A percentile compares a stretch with the other conserved stretches of the same genome.
These are phyloP conservation scores for Piromyces finnis DNA, from an alignment of 192 early-diverging fungal species.

Conservation along the genomic window DNA sequence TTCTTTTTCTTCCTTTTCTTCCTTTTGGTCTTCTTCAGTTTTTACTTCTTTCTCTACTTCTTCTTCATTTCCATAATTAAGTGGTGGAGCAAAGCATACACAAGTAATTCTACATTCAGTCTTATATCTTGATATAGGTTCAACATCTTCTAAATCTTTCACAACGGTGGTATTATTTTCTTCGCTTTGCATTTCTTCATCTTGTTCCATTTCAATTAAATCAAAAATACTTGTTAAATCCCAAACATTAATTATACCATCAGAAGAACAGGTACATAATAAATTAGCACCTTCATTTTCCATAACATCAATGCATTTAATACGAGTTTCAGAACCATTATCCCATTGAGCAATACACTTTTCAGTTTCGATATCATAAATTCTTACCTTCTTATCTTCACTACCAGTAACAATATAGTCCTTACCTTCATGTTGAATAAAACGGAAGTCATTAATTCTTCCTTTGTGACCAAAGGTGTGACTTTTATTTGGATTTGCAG, in stretches of 20 bases:
- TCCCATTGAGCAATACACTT: conserved; percentile 18
- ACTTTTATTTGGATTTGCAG: conserved; percentile 3
- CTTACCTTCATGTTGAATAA: conserved; percentile 7
- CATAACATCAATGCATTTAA: conserved; percentile 15
- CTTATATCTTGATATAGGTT: background rate
- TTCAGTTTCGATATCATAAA: conserved; percentile 22
- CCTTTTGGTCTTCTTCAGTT: too few species aligned
- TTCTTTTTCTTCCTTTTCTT: background rate
- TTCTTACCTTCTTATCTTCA: conserved; percentile 37
- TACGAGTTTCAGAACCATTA: conserved; percentile 21
- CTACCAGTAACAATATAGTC: conserved; percentile 33
- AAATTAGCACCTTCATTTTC: conserved; percentile 6
- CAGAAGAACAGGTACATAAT: conserved; percentile 43
- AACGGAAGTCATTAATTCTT: background rate
- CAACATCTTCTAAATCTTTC: background rate
- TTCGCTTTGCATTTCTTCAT: background rate
- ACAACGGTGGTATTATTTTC: background rate
- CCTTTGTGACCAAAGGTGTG: background rate
- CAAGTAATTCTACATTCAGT: background rate
- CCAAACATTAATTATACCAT: conserved; percentile 56
- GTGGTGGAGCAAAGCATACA: background rate
- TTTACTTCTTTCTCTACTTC: background rate
- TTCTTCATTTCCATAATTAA: background rate
- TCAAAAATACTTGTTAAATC: conserved; percentile 30
- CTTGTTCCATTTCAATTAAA: background rate